phyloP scores from a whole-genome alignment of 805 yeast species.

The Cephaloascus albidus region DNA sequence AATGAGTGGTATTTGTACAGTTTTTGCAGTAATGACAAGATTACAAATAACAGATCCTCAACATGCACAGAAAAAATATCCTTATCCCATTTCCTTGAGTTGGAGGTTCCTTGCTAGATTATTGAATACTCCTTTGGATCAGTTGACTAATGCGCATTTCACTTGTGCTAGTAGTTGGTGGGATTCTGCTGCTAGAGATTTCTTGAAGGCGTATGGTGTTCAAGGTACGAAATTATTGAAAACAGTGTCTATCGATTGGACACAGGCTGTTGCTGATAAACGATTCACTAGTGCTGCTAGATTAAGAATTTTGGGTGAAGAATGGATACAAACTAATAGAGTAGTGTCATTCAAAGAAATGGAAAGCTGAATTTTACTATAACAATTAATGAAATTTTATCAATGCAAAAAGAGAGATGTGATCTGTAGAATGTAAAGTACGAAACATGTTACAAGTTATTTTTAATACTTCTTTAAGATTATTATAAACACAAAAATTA shows the following conservation, averaged over 20 bases:
- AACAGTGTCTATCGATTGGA: conserved; percentile 40
- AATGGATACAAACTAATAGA: conserved; percentile 44
- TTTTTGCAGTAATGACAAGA: conserved; percentile 70
- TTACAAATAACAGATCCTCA: conserved; percentile 14
- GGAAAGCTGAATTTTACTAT: too few relatives aligned
- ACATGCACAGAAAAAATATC: conserved; percentile 24
- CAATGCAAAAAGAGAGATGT: too few relatives aligned
- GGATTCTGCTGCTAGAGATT: conserved; percentile 66
- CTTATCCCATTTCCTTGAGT: conserved; percentile 43
- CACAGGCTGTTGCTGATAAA: conserved; percentile 36
- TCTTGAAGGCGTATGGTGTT: conserved; percentile 47
- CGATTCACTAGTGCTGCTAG: conserved; percentile 74
- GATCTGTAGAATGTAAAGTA: too few relatives aligned
- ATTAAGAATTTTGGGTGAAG: conserved; percentile 69
- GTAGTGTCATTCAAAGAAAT: conserved; percentile 35
- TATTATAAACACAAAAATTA: not conserved
- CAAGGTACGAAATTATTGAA: conserved; percentile 62
- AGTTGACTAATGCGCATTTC: conserved; percentile 61
- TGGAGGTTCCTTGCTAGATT: conserved; percentile 75
- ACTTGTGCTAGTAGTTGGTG: conserved; percentile 78
- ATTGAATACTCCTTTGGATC: conserved; percentile 42
- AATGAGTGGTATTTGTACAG: conserved; percentile 74
- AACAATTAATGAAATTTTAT: too few relatives aligned
- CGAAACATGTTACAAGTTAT: too few relatives aligned
- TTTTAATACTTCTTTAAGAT: not conserved